Conservation (phyloP, 306 rosid genomes). For the Prinsepia uniflora region DNA sequence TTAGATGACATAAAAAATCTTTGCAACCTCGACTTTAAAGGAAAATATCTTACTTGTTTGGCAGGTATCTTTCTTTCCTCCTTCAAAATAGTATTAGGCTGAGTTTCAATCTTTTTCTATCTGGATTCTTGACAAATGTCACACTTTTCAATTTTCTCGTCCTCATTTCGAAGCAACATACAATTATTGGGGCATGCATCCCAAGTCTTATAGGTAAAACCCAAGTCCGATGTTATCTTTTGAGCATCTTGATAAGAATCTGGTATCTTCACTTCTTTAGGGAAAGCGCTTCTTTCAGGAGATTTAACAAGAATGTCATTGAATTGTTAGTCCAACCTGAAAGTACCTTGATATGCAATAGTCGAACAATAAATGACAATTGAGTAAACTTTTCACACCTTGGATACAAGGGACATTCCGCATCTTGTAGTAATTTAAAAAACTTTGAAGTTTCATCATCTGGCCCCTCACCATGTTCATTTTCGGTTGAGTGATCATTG, state of each 20-base stretch:
- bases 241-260: neutral
- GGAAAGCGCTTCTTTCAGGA: neutral
- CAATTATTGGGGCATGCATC: neutral
- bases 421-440: neutral
- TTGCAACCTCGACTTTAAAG: neutral
- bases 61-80: neutral
- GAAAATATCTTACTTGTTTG: constrained; percentile 7
- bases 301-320: neutral
- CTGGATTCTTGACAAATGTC: too few species aligned
- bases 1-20: neutral
- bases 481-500: neutral
- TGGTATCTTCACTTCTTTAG: neutral
- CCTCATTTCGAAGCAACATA: too few species aligned
- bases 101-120: too few species aligned
- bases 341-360: neutral
- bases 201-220: constrained; percentile 2
- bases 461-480: neutral
- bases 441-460: neutral
- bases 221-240: neutral
- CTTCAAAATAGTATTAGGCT: neutral
- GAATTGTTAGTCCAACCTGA: neutral
- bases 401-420: neutral
- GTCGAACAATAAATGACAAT: neutral
- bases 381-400: neutral
- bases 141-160: too few species aligned